Evolutionary conservation across 805 yeast species (phyloP), one percentile per base, ranked within the genome.

Genomic region (Wickerhamiella galacta): DNA sequence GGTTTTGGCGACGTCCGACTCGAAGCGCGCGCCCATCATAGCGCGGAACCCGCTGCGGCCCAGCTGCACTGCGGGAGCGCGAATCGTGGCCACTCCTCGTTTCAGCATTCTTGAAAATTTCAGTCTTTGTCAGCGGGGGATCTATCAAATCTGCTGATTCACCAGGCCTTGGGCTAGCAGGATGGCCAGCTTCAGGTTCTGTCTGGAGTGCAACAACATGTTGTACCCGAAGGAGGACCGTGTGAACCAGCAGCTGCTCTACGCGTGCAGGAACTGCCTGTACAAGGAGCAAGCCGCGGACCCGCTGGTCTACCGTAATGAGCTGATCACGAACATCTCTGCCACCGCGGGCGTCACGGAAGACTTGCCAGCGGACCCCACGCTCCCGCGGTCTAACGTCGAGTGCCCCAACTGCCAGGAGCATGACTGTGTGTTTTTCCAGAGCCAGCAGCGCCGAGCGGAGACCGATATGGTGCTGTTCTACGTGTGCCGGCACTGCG

Each of bases 131-230:
- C n/a, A n/a, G n/a, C n/a, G n/a, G n/a, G n/a, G n/a, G n/a, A n/a
- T n/a, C n/a, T n/a, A n/a, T n/a, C n/a, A n/a, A n/a, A n/a, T n/a
- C n/a, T n/a, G n/a, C n/a, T n/a, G n/a, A n/a, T n/a, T n/a, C n/a
- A n/a, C n/a, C n/a, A n/a, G n/a, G n/a, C n/a, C n/a, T n/a, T n/a
- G n/a, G n/a, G n/a, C n/a, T n/a, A n/a, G n/a, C n/a, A 11, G 7
- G 17, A 81, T 80, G 93, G 82, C 93, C 48, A 82, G 95, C 34
- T 87, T 90, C 60, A 70, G 94, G 54, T 87, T 87, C 64, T 87
- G 98, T 58, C 75, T 90, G 48, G 93, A 87, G 53, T 87, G 92
- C 70, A 90, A 90, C 68, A 90, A 90, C 54, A 90, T 90, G 98
- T 68, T 90, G 59, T 90, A 90, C 55, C 98, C 98, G 15, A 72